Conservation (phyloP, 768 basidiomycete species). For the Daedaleopsis nitida region DNA sequence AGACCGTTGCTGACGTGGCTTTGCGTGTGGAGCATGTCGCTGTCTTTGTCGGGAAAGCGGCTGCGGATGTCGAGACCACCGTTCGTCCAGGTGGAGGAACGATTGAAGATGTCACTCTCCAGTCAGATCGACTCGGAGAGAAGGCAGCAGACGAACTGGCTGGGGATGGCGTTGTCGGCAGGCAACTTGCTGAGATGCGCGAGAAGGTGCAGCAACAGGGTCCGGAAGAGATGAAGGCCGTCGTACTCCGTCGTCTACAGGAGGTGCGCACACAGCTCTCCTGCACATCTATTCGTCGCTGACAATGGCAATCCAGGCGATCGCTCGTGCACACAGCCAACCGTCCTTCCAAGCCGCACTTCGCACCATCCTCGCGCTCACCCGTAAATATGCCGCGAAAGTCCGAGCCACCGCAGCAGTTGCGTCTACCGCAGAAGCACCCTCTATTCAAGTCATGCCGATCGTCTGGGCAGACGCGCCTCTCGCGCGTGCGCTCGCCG, state of each 20-base stretch:
- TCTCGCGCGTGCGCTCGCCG: conserved; percentile 11
- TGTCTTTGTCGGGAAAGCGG: conserved; percentile 14
- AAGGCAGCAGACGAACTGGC: background rate
- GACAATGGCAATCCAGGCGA: conserved; percentile 5
- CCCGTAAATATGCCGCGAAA: conserved; percentile 20
- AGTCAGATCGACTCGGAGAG: background rate
- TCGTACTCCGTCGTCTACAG: conserved; percentile 18
- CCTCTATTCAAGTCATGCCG: conserved; percentile 17
- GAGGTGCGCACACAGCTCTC: conserved; percentile 14
- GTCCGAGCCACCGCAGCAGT: background rate
- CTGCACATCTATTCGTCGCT: background rate
- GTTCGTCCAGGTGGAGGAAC: conserved; percentile 9
- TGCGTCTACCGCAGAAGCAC: conserved; percentile 5
- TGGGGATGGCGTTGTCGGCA: background rate
- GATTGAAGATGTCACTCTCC: background rate
- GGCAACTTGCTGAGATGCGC: conserved; percentile 1
- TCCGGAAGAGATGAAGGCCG: conserved; percentile 20
- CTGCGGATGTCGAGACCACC: conserved; percentile 20
- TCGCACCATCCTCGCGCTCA: conserved; percentile 17
- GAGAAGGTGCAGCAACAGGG: conserved; percentile 9
- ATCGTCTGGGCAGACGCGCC: conserved; percentile 22
- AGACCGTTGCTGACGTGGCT: conserved; percentile 26
- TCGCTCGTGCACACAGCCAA: conserved; percentile 18
- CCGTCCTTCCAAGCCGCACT: conserved; percentile 21
- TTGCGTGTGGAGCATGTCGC: conserved; percentile 19